These are phyloP conservation scores for Lathyrus tuberosus DNA, from an alignment of 306 rosid species.

Conservation along the genomic window DNA sequence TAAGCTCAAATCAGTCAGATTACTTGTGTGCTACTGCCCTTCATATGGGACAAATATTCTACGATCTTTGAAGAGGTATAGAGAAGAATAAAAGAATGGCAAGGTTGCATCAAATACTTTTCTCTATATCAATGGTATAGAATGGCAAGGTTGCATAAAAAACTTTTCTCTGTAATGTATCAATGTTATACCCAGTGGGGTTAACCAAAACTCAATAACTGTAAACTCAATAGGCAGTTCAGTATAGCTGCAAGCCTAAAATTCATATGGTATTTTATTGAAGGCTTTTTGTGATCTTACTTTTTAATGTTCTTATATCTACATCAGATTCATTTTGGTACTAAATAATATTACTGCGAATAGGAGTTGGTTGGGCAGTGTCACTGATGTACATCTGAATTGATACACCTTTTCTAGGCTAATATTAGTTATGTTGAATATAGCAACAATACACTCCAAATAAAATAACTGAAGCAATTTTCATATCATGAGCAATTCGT, in stretches of 20 bases:
- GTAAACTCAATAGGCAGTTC: not conserved
- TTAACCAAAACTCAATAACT: not conserved
- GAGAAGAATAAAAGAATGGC: not conserved
- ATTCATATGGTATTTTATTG: slow-evolving; percentile 1
- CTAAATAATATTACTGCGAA: too few species aligned
- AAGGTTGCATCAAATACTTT: slow-evolving; percentile 4
- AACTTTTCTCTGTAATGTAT: not conserved
- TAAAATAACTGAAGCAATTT: slow-evolving; percentile 17
- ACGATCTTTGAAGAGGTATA: not conserved
- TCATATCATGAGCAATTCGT: not conserved
- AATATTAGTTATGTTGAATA: slow-evolving; percentile 3
- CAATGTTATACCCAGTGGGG: not conserved
- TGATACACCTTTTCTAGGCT: too few species aligned
- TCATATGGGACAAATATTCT: too few species aligned
- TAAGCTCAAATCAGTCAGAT: slow-evolving; percentile 1
- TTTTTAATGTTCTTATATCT: not conserved
- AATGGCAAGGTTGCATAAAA: slow-evolving; percentile 9
- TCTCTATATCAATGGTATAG: not conserved
- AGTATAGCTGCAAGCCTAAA: not conserved
- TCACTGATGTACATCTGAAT: too few species aligned
- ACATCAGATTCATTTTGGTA: too few species aligned
- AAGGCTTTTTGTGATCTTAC: not conserved
- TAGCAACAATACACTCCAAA: slow-evolving; percentile 12
- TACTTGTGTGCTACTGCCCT: not conserved
- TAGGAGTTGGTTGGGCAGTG: too few species aligned